These are phyloP conservation scores for Zygoascus meyerae DNA, from an alignment of 1,139 yeast genomes.

Conservation along the genomic window DNA sequence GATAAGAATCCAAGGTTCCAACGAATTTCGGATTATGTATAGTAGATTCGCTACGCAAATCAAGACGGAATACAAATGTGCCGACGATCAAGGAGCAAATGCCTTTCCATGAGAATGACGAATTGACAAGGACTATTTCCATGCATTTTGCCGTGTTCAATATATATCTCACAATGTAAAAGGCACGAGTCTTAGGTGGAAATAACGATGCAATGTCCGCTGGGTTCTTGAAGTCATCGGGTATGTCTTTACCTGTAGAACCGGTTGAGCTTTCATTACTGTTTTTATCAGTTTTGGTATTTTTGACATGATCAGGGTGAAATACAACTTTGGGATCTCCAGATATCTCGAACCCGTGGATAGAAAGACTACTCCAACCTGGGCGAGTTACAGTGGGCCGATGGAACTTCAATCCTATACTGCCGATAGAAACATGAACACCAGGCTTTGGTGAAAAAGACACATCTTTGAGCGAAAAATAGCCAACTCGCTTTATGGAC, in stretches of 20 bases:
- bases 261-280: too few species aligned
- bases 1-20: slow-evolving; percentile 33
- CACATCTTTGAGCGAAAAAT: slow-evolving; percentile 36
- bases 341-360: slow-evolving; percentile 29
- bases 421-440: slow-evolving; percentile 32
- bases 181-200: slow-evolving; percentile 23
- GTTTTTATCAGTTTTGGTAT: not conserved
- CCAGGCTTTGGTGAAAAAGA: slow-evolving; percentile 34
- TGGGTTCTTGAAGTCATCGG: slow-evolving; percentile 14
- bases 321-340: slow-evolving; percentile 26
- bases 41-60: slow-evolving; percentile 23
- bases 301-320: not conserved
- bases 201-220: slow-evolving; percentile 20
- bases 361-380: slow-evolving; percentile 32
- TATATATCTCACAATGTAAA: slow-evolving; percentile 25
- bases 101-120: slow-evolving; percentile 25
- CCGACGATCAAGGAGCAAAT: slow-evolving; percentile 29
- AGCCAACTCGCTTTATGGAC: slow-evolving; percentile 39
- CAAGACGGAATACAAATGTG: slow-evolving; percentile 26
- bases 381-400: slow-evolving; percentile 40
- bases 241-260: not conserved
- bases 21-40: slow-evolving; percentile 24
- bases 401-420: slow-evolving; percentile 34
- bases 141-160: slow-evolving; percentile 26
- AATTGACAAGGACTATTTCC: slow-evolving; percentile 25